These are phyloP conservation scores for Phaeophleospora eucalypticola DNA, from an alignment of 2,329 filamentous ascomycete genomes.

Conservation along the genomic window DNA sequence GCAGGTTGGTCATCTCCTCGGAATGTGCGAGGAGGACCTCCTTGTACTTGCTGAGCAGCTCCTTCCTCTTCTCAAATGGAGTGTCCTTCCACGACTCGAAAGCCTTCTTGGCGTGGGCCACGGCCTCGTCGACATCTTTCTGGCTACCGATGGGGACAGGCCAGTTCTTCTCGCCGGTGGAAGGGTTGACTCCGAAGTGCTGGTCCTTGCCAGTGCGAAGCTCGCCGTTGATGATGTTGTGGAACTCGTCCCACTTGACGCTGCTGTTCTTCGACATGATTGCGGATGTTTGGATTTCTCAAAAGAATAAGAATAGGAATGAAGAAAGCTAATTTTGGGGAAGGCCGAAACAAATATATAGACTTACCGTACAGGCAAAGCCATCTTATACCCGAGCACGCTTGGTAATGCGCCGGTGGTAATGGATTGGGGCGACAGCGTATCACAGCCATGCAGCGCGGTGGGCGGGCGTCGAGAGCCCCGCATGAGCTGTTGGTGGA, in stretches of 20 bases:
- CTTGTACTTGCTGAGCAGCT: conserved; percentile 31
- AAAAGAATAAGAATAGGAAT: too few species aligned
- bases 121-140: conserved; percentile 38
- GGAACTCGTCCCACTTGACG: conserved; percentile 36
- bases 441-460: too few species aligned
- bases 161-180: conserved; percentile 36
- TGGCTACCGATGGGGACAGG: conserved; percentile 35
- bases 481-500: too few species aligned
- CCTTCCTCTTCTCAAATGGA: conserved; percentile 36
- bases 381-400: too few species aligned
- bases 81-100: conserved; percentile 34
- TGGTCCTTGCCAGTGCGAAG: conserved; percentile 28
- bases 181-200: conserved; percentile 34
- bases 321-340: too few species aligned
- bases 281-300: too few species aligned
- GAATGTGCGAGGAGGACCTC: conserved; percentile 31
- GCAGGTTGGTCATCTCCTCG: conserved; percentile 34
- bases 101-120: conserved; percentile 34
- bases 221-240: conserved; percentile 39
- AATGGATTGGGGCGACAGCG: too few species aligned
- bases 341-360: too few species aligned
- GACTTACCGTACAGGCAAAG: too few species aligned
- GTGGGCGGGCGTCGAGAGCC: too few species aligned
- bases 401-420: too few species aligned
- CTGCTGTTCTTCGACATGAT: conserved; percentile 31